phyloP scores from a whole-genome alignment of 129 eudicot species.

The Kitagawia praeruptora region DNA sequence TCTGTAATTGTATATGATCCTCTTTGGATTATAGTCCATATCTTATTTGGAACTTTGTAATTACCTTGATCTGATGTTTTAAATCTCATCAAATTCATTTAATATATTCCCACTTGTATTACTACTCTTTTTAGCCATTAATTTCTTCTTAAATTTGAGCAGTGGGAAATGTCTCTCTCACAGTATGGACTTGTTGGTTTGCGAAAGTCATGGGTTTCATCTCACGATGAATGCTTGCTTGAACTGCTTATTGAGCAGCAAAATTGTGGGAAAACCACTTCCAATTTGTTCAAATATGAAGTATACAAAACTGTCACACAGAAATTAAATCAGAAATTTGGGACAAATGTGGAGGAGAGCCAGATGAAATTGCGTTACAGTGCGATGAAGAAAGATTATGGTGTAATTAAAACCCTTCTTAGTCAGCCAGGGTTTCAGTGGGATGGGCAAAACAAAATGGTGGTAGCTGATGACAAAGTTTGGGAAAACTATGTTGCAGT shows the following conservation, averaged over 20 bases:
- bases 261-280: slow-evolving; percentile 8
- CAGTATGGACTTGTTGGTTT: slow-evolving; percentile 4
- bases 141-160: neutral
- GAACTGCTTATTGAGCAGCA: slow-evolving; percentile 10
- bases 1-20: neutral
- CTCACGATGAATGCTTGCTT: slow-evolving; percentile 12
- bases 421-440: slow-evolving; percentile 4
- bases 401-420: slow-evolving; percentile 6
- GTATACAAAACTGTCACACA: slow-evolving; percentile 15
- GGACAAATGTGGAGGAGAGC: slow-evolving; percentile 3
- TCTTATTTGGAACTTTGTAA: neutral
- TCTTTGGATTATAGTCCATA: neutral
- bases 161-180: neutral
- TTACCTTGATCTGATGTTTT: neutral
- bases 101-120: neutral
- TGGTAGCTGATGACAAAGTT: slow-evolving; percentile 12
- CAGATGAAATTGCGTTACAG: slow-evolving; percentile 1
- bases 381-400: slow-evolving; percentile 8
- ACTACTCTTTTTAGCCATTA: neutral
- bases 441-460: neutral
- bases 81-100: neutral
- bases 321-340: slow-evolving; percentile 7
- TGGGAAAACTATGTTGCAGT: slow-evolving; percentile 7
- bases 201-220: slow-evolving; percentile 3
- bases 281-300: slow-evolving; percentile 8